phyloP scores from a whole-genome alignment of 1,284 basidiomycete genomes.

The Ganoderma meredithae region DNA sequence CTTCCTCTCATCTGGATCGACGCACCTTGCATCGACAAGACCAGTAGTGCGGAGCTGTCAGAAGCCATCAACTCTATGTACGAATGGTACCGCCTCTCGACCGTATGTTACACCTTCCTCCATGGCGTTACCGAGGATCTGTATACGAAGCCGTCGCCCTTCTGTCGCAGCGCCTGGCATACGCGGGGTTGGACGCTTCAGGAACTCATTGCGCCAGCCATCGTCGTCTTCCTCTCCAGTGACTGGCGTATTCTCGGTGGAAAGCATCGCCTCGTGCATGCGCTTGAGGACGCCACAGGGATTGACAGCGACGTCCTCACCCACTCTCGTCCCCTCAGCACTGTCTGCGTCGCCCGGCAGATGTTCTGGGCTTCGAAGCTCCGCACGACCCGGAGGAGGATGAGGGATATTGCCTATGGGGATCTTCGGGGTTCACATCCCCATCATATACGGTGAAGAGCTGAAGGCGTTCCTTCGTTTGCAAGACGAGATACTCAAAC shows the following conservation, averaged over 20 bases:
- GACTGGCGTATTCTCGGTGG: conserved; percentile 6
- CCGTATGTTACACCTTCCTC: conserved; percentile 12
- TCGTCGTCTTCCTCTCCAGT: conserved; percentile 3
- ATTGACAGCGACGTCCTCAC: neutral
- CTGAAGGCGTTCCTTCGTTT: too few relatives aligned
- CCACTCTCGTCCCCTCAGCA: conserved; percentile 19
- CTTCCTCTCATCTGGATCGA: conserved; percentile 3
- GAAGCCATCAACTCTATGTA: conserved; percentile 20
- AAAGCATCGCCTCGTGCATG: neutral
- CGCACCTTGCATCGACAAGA: conserved; percentile 16
- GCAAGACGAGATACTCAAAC: too few relatives aligned
- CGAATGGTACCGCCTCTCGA: conserved; percentile 7
- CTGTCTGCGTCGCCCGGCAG: conserved; percentile 1
- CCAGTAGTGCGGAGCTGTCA: conserved; percentile 12
- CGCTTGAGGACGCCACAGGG: conserved; percentile 1
- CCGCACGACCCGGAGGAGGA: conserved; percentile 8
- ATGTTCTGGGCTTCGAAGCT: conserved; percentile 12
- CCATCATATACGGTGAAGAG: conserved; percentile 1
- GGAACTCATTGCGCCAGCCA: conserved; percentile 7
- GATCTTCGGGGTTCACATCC: conserved; percentile 9
- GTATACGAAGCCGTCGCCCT: neutral
- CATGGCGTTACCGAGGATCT: conserved; percentile 12
- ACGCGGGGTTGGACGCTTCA: conserved; percentile 15
- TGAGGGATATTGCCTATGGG: conserved; percentile 15
- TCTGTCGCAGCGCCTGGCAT: conserved; percentile 2